Base-by-base conservation (phyloP, 345 rosid species). In the Boechera stricta region DNA sequence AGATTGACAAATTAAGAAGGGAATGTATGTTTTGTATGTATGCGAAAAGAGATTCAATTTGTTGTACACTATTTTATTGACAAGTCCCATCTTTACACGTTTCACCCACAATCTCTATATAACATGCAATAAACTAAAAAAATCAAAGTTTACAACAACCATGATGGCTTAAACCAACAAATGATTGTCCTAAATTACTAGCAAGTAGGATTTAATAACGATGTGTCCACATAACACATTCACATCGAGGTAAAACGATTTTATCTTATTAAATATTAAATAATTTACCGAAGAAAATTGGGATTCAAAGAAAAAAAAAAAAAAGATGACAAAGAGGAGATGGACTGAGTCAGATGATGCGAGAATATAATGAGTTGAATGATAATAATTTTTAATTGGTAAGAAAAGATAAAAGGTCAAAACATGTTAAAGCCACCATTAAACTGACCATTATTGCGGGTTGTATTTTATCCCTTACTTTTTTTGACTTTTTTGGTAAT, bases 31-130 rank as follows among this genome's bases (percentile, higher is more conserved):
- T 68, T 67, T 67, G 68, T 67, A 75, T 66, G 41, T 66, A 62
- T 44, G 24, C 10, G 33, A 53, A 15, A 42, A 44, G 64, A 61
- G 3, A 60, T 69, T 60, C 42, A 69, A 26, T 53, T 77, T n/a
- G 21, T 60, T 44, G 8, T 12, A 12, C 48, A 45, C 42, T 69
- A 52, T 52, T 62, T 24, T 61, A 69, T 61, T 69, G 42, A 54
- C 33, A 62, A 62, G 7, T 69, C 75, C 64, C 75, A 69, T 69
- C 70, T 4, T 62, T 54, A 5, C 80, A 77, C 80, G 75, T 63
- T 77, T 32, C 71, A 61, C 38, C 80, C 80, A 69, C 42, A 76
- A 42, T 32, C 58, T 54, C 3, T 67, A 5, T 56, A 2, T 38
- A 10, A 42, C 24, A 74, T 55, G 49, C 32, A 42, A 18, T 55